phyloP scores from a whole-genome alignment of 2,329 filamentous ascomycete genomes.

The Pyrenochaeta sp. region DNA sequence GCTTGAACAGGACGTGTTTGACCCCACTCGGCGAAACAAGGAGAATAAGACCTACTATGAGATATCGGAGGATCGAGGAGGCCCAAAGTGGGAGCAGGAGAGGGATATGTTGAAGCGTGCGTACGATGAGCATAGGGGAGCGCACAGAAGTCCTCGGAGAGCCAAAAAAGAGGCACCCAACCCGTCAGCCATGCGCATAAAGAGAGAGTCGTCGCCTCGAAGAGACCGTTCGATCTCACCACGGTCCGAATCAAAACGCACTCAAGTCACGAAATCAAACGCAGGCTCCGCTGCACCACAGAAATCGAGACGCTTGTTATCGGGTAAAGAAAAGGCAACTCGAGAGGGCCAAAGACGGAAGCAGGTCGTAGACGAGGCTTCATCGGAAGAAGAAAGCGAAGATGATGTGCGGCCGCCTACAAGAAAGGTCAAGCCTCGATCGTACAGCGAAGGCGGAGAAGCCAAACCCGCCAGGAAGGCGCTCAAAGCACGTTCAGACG shows the following conservation, averaged over 20 bases:
- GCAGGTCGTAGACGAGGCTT: constrained; percentile 44
- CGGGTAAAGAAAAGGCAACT: constrained; percentile 47
- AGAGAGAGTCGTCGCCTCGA: constrained; percentile 41
- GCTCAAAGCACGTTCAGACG: constrained; percentile 40
- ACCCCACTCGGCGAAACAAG: constrained; percentile 78
- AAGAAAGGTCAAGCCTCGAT: constrained; percentile 44
- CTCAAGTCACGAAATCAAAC: constrained; percentile 32
- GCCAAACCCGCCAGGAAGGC: constrained; percentile 43
- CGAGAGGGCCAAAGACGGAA: constrained; percentile 44
- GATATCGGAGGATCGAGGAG: constrained; percentile 81
- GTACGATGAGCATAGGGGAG: constrained; percentile 65
- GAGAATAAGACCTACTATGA: constrained; percentile 86
- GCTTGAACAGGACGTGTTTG: constrained; percentile 78
- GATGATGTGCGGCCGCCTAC: constrained; percentile 48
- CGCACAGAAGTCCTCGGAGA: constrained; percentile 45
- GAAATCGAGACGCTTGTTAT: constrained; percentile 46
- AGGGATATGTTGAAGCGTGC: constrained; percentile 79
- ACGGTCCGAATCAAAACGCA: constrained; percentile 38
- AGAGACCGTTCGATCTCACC: constrained; percentile 48
- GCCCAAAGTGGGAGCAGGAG: constrained; percentile 91
- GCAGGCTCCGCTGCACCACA: constrained; percentile 30
- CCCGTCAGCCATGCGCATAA: constrained; percentile 35
- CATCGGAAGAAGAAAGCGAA: constrained; percentile 47
- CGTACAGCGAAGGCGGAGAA: constrained; percentile 46
- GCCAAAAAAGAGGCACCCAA: constrained; percentile 45